Percentiles rank a stretch among this genome's conserved stretches.
phyloP scores from a whole-genome alignment of 371 early-diverging fungal species.

The Dichotomocladium elegans region DNA sequence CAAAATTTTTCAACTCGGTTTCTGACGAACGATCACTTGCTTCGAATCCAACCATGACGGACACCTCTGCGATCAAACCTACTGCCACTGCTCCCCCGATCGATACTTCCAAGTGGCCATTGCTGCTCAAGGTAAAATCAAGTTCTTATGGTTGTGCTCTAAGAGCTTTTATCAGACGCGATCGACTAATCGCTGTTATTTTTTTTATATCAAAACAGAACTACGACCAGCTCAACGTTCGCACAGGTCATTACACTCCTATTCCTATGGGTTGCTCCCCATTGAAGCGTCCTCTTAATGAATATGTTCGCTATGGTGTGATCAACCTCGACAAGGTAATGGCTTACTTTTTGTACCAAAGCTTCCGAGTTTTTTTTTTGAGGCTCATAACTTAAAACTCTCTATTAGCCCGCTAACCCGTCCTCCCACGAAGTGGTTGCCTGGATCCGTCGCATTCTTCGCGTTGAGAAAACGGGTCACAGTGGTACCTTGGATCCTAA shows the following conservation, averaged over 20 bases:
- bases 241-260: slow-evolving; percentile 98
- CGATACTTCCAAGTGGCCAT: slow-evolving; percentile 94
- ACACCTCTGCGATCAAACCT: slow-evolving; percentile 61
- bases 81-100: slow-evolving; percentile 71
- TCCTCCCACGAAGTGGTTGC: slow-evolving; percentile 99
- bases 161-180: too few species aligned
- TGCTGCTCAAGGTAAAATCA: slow-evolving; percentile 81
- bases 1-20: background rate
- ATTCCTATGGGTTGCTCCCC: slow-evolving; percentile 96
- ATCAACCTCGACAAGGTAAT: slow-evolving; percentile 82
- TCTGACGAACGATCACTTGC: too few species aligned
- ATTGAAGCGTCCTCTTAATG: slow-evolving; percentile 88
- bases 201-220: slow-evolving; percentile 52
- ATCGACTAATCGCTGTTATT: background rate
- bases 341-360: background rate
- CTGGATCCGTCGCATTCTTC: slow-evolving; percentile 98
- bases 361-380: slow-evolving; percentile 7
- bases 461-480: slow-evolving; percentile 99
- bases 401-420: slow-evolving; percentile 96
- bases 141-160: background rate
- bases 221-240: slow-evolving; percentile 97
- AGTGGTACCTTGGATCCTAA: slow-evolving; percentile 99
- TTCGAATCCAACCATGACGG: background rate
- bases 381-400: slow-evolving; percentile 37
- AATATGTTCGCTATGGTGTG: slow-evolving; percentile 96